Evolutionary conservation across 495 filamentous ascomycete species (phyloP).

Genomic region (Patellaria atrata): DNA sequence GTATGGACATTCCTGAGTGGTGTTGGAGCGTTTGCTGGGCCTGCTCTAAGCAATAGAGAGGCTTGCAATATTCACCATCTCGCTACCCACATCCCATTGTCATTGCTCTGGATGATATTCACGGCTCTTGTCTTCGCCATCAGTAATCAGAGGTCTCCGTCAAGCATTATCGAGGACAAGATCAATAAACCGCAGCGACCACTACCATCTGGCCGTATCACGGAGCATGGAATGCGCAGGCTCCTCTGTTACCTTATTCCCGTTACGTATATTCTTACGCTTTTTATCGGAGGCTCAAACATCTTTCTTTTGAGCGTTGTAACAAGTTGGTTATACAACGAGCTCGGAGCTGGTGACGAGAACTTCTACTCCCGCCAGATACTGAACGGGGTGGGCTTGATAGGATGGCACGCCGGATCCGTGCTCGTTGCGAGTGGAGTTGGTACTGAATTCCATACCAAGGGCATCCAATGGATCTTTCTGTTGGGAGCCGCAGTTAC

Average conservation of each 20-base stretch:
- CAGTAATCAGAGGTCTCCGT: slow-evolving; percentile 1
- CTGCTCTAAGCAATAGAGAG: neutral
- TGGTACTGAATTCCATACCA: neutral
- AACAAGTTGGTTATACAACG: slow-evolving; percentile 1
- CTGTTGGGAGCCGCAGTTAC: neutral
- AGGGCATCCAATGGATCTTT: neutral
- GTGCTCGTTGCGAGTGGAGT: neutral
- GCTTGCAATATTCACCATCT: neutral
- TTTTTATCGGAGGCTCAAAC: neutral
- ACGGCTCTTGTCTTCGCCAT: slow-evolving; percentile 1
- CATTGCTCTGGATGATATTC: neutral
- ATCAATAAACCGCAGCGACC: slow-evolving; percentile 2
- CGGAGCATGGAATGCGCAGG: neutral
- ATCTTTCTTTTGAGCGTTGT: neutral
- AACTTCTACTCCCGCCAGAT: neutral
- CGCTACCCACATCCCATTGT: slow-evolving; percentile 1
- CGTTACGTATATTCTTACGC: neutral
- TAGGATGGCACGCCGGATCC: neutral
- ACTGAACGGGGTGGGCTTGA: slow-evolving; percentile 2
- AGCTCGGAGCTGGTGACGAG: neutral
- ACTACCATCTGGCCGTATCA: neutral
- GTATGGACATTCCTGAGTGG: neutral
- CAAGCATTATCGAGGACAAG: slow-evolving; percentile 1
- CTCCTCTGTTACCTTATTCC: neutral
- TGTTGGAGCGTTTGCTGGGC: neutral